Conservation (phyloP, 2,329 filamentous ascomycete genomes). For the Sporothrix sp. region DNA sequence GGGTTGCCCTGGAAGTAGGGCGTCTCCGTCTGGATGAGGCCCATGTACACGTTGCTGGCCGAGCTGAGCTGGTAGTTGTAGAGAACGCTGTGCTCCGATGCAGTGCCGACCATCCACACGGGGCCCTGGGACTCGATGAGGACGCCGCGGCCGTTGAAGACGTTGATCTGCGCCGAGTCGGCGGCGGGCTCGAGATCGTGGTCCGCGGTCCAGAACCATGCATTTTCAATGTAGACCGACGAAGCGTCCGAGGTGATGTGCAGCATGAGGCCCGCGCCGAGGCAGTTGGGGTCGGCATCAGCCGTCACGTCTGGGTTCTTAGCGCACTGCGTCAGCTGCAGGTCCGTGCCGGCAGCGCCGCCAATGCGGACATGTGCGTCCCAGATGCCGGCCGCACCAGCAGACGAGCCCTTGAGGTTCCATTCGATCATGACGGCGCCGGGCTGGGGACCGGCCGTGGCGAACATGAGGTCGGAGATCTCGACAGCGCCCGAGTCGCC, state of each 20-base stretch:
- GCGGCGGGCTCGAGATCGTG: constrained; percentile 73
- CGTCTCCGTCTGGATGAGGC: constrained; percentile 79
- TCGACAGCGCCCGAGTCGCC: constrained; percentile 75
- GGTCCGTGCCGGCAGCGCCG: constrained; percentile 70
- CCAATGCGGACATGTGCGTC: constrained; percentile 94
- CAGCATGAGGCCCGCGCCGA: constrained; percentile 62
- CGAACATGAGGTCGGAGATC: constrained; percentile 78
- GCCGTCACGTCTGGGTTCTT: constrained; percentile 56
- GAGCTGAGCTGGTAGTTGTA: constrained; percentile 81
- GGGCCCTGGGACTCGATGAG: constrained; percentile 65
- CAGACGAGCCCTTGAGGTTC: constrained; percentile 62
- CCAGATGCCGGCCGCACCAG: constrained; percentile 75
- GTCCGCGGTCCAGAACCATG: constrained; percentile 83
- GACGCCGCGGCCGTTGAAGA: constrained; percentile 82
- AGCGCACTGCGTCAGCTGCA: constrained; percentile 69
- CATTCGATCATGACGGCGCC: constrained; percentile 88
- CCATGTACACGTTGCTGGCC: constrained; percentile 72
- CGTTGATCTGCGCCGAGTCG: constrained; percentile 63
- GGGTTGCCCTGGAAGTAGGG: constrained; percentile 83
- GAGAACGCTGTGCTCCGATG: constrained; percentile 54
- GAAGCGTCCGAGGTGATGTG: constrained; percentile 54
- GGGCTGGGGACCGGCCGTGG: constrained; percentile 71
- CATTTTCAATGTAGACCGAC: constrained; percentile 71
- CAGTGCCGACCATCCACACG: constrained; percentile 72
- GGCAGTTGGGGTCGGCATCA: constrained; percentile 50